Evolutionary conservation across 2,329 filamentous ascomycete species (phyloP).

Genomic region (Fusarium sp.): DNA sequence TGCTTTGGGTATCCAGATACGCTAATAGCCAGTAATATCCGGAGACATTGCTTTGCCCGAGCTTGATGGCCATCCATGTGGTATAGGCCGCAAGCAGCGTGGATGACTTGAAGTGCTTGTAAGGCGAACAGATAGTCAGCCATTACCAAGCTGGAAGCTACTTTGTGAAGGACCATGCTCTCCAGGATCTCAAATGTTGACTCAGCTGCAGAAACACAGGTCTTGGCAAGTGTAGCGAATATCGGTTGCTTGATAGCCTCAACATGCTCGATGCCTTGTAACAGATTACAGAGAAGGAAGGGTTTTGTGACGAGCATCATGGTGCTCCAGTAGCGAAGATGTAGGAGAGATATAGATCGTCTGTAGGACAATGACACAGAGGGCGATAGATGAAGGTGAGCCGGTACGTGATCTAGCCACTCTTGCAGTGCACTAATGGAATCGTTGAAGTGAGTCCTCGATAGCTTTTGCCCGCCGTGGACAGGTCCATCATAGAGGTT

Average conservation of each 20-base stretch:
- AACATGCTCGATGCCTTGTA: background rate
- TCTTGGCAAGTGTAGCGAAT: background rate
- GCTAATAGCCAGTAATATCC: fast-evolving
- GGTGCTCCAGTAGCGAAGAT: background rate
- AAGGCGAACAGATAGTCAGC: background rate
- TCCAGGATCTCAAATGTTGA: background rate
- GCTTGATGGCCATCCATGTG: background rate
- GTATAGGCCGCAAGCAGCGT: background rate
- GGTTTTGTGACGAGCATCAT: background rate
- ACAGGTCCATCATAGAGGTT: background rate
- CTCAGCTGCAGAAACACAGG: background rate
- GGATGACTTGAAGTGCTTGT: background rate
- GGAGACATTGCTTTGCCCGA: background rate
- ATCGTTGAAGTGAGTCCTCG: background rate
- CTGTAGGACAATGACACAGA: background rate
- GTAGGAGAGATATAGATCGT: background rate
- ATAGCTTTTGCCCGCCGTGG: background rate
- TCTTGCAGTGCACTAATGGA: fast-evolving
- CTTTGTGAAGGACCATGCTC: fast-evolving
- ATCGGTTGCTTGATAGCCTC: fast-evolving
- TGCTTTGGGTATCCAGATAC: background rate
- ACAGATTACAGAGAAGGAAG: background rate
- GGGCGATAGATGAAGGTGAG: background rate
- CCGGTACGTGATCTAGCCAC: background rate
- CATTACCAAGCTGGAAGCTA: background rate